Percentiles rank a stretch among this genome's conserved stretches.
Evolutionary conservation across 176 grass and related monocot genomes (phyloP).

Genomic region (Phyllostachys edulis): DNA sequence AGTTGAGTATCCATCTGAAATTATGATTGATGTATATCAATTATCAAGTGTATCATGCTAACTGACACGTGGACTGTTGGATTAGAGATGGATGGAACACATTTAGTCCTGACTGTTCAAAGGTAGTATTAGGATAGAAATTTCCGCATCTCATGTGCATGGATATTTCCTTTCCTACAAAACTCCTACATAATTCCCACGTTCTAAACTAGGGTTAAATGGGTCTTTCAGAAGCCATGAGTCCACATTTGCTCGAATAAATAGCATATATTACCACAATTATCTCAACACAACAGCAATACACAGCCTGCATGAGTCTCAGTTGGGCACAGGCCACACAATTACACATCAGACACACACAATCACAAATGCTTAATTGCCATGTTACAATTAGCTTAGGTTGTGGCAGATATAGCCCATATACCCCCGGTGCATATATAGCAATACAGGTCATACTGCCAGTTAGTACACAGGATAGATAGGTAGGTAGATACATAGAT

Average conservation of each 20-base stretch:
- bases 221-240: background rate
- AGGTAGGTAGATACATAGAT: background rate
- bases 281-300: slow-evolving; percentile 20
- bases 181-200: background rate
- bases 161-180: background rate
- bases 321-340: slow-evolving; percentile 19
- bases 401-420: slow-evolving; percentile 19
- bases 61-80: background rate
- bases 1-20: background rate
- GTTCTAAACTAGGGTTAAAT: background rate
- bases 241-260: background rate
- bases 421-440: slow-evolving; percentile 15
- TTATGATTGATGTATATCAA: background rate
- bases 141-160: background rate
- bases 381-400: slow-evolving; percentile 41
- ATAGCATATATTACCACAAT: slow-evolving; percentile 36
- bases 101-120: background rate
- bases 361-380: slow-evolving; percentile 28
- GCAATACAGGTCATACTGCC: slow-evolving; percentile 15
- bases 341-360: slow-evolving; percentile 20
- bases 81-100: background rate
- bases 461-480: slow-evolving; percentile 5
- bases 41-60: background rate
- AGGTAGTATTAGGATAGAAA: background rate
- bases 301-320: slow-evolving; percentile 9